A percentile compares a stretch with the other conserved stretches of the same genome.
phyloP scores from a whole-genome alignment of 2,329 filamentous ascomycete species.

The Ciborinia camelliae region DNA sequence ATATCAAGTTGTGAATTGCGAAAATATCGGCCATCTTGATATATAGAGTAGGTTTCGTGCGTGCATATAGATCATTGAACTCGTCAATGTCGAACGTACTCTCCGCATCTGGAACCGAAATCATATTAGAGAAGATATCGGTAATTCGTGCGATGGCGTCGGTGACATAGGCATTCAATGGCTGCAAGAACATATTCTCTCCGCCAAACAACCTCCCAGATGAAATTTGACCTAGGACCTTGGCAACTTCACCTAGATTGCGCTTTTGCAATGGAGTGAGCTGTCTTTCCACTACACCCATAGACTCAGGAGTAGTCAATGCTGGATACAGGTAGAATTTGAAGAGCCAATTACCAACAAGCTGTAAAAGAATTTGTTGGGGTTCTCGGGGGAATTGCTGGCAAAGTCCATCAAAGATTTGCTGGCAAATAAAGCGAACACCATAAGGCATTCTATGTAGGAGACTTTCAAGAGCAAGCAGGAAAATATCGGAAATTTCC shows the following conservation, averaged over 20 bases:
- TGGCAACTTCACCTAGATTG: slow-evolving; percentile 85
- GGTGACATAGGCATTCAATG: slow-evolving; percentile 84
- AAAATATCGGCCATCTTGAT: slow-evolving; percentile 99
- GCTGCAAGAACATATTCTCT: slow-evolving; percentile 93
- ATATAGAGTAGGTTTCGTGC: slow-evolving; percentile 96
- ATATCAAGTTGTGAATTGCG: slow-evolving; percentile 85
- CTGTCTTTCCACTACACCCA: slow-evolving; percentile 85
- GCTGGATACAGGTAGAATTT: slow-evolving; percentile 90
- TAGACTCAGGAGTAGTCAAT: slow-evolving; percentile 83
- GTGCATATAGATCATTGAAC: slow-evolving; percentile 95
- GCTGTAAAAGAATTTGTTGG: slow-evolving; percentile 71
- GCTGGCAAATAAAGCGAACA: slow-evolving; percentile 79
- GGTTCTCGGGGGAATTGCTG: slow-evolving; percentile 77
- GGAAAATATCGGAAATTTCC: slow-evolving; percentile 91
- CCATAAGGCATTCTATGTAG: slow-evolving; percentile 90
- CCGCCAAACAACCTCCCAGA: slow-evolving; percentile 87
- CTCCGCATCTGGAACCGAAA: slow-evolving; percentile 83
- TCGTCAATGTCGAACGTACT: slow-evolving; percentile 96
- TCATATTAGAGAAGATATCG: slow-evolving; percentile 71
- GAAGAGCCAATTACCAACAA: slow-evolving; percentile 91
- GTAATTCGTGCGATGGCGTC: slow-evolving; percentile 79
- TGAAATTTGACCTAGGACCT: slow-evolving; percentile 85
- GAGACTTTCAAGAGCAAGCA: slow-evolving; percentile 75
- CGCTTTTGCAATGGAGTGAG: slow-evolving; percentile 89
- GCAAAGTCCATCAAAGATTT: slow-evolving; percentile 77